Conservation (phyloP, 768 basidiomycete species). For the Auricularia cornea region DNA sequence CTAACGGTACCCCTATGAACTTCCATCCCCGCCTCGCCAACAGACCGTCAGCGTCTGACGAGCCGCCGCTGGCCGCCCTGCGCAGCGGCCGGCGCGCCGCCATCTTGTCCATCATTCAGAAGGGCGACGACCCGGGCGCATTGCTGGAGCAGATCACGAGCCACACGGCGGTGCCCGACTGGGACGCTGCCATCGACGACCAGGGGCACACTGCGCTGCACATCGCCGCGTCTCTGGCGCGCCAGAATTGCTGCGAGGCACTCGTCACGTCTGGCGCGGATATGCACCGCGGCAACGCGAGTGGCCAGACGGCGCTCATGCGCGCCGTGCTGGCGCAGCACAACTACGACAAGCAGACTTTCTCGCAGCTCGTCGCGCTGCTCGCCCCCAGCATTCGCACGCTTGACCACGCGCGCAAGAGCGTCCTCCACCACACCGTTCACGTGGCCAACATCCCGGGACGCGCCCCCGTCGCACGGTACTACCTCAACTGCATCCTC, state of each 20-base stretch:
- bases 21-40: slow-evolving; percentile 55
- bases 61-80: slow-evolving; percentile 43
- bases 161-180: slow-evolving; percentile 33
- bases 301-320: slow-evolving; percentile 91
- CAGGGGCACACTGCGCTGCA: slow-evolving; percentile 93
- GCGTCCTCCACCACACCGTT: slow-evolving; percentile 86
- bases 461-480: slow-evolving; percentile 71
- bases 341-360: slow-evolving; percentile 70
- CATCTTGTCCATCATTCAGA: slow-evolving; percentile 57
- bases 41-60: slow-evolving; percentile 45
- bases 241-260: slow-evolving; percentile 55
- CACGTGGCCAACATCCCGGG: slow-evolving; percentile 89
- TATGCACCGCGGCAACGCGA: slow-evolving; percentile 81
- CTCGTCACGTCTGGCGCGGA: slow-evolving; percentile 78
- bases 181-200: slow-evolving; percentile 86
- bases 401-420: slow-evolving; percentile 76
- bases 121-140: slow-evolving; percentile 55
- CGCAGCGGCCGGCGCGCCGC: slow-evolving; percentile 50
- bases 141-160: slow-evolving; percentile 43
- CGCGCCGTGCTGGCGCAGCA: slow-evolving; percentile 86
- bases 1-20: slow-evolving; percentile 32
- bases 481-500: slow-evolving; percentile 88
- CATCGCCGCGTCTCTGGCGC: slow-evolving; percentile 80
- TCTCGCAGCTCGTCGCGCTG: slow-evolving; percentile 52
- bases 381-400: slow-evolving; percentile 76